Base-by-base conservation (phyloP, 2,329 filamentous ascomycete genomes). In the Penicillium sp. region DNA sequence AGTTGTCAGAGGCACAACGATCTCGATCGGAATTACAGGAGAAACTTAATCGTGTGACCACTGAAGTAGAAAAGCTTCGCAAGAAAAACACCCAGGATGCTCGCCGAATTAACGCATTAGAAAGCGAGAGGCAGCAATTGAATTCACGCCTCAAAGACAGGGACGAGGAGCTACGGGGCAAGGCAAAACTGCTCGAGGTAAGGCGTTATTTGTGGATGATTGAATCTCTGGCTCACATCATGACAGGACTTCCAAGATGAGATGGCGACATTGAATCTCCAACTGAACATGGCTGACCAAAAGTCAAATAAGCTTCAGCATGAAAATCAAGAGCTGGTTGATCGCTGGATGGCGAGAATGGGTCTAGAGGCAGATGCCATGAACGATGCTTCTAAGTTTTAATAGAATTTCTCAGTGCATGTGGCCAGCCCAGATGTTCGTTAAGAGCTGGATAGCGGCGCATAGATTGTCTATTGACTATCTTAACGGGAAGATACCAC, bases 331-430 rank as follows among this genome's bases (percentile, higher is more conserved):
- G 90, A 96, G 64, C 81, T 99, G 54, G 87, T 97, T 53, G 89
- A 92, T 72, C 83, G 95, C 54, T 98, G 93, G 92, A 93, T 98
- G 89, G 87, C 86, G 70, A 83, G 89, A 62, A 95, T 95, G 84
- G 89, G 88, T 4, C 84, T 88, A 70, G 93, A 97, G 78, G 93
- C 91, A 11, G 90, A 95, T 55, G 88, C 85, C 61, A 93, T 96
- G 88, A 98, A 98, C 69, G 72, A 82, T 50, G 76, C 78, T 56
- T 78, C 78, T 37, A 79, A 75, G 47, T 81, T 75, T 64, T 78
- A 77, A 52, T 80, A 67, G 73, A 10, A 9, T 26, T 45, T 21
- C 19, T 42, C 39, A 11, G 10, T 21, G 39, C 26, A 46, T 3
- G 10, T 44, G 47, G 43, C 27, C 31, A 23, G n/a, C 23, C 35